A percentile compares a stretch with the other conserved stretches of the same genome.
Conservation (phyloP, 1,284 basidiomycete genomes). For the Heterobasidion irregulare region DNA sequence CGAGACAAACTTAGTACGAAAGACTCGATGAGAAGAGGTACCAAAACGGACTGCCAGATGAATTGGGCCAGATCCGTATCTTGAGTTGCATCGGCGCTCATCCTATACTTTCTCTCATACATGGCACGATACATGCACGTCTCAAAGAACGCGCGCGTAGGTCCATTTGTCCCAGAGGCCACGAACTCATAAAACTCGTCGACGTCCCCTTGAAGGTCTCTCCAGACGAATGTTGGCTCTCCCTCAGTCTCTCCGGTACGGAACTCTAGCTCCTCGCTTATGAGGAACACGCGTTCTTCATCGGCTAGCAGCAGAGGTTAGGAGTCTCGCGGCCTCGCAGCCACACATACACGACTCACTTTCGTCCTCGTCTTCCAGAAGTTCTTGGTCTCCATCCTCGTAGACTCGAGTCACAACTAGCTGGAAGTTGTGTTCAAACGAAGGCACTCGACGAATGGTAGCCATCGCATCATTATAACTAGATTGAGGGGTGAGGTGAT, state of each 20-base stretch:
- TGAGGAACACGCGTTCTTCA: slow-evolving; percentile 87
- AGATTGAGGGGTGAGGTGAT: not conserved
- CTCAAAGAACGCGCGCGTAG: slow-evolving; percentile 84
- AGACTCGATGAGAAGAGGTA: not conserved
- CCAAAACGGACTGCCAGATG: slow-evolving; percentile 58
- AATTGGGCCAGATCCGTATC: slow-evolving; percentile 72
- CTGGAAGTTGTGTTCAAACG: slow-evolving; percentile 87
- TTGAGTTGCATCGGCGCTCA: slow-evolving; percentile 58
- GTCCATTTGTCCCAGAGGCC: slow-evolving; percentile 71
- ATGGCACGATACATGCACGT: slow-evolving; percentile 92
- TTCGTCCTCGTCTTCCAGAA: slow-evolving; percentile 93
- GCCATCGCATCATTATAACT: slow-evolving; percentile 96
- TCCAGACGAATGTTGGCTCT: slow-evolving; percentile 83
- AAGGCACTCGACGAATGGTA: slow-evolving; percentile 81
- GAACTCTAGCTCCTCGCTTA: slow-evolving; percentile 85
- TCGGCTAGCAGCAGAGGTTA: slow-evolving; percentile 46
- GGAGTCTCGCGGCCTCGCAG: not conserved
- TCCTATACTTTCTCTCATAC: slow-evolving; percentile 85
- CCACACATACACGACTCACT: slow-evolving; percentile 35
- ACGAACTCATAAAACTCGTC: slow-evolving; percentile 83
- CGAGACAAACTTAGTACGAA: slow-evolving; percentile 1
- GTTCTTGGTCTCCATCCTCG: slow-evolving; percentile 91
- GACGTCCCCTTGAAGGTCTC: slow-evolving; percentile 78
- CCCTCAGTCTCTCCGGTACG: slow-evolving; percentile 70
- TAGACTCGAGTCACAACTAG: slow-evolving; percentile 95